phyloP scores from a whole-genome alignment of 192 early-diverging fungal genomes.

The Lunasporangiospora selenospora region DNA sequence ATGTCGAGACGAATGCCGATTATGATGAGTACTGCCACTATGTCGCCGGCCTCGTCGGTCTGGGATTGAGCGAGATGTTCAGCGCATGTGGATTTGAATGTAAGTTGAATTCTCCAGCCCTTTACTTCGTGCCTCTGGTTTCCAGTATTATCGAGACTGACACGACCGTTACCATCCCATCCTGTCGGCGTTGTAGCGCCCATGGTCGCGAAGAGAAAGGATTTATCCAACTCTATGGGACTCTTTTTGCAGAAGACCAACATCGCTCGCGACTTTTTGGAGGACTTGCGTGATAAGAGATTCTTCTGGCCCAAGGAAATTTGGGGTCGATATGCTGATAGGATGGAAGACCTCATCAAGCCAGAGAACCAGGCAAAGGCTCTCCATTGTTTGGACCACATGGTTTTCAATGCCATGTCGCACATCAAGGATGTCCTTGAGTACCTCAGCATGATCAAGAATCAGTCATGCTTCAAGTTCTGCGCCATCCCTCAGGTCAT shows the following conservation, averaged over 20 bases:
- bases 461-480: constrained; percentile 89
- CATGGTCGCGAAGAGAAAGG: constrained; percentile 37
- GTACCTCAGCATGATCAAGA: constrained; percentile 80
- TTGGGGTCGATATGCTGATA: constrained; percentile 85
- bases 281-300: constrained; percentile 88
- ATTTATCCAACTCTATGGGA: constrained; percentile 90
- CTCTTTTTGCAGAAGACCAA: constrained; percentile 99
- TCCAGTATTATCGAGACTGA: too few relatives aligned
- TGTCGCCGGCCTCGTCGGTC: constrained; percentile 95
- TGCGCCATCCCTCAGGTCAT: constrained; percentile 99
- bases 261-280: constrained; percentile 94
- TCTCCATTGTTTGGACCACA: constrained; percentile 84
- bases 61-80: constrained; percentile 93
- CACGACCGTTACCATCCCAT: too few relatives aligned
- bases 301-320: constrained; percentile 97
- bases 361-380: constrained; percentile 71
- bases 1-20: constrained; percentile 78
- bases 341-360: constrained; percentile 73
- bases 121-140: too few relatives aligned
- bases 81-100: constrained; percentile 83
- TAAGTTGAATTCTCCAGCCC: too few relatives aligned
- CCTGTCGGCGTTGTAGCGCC: too few relatives aligned
- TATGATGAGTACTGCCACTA: constrained; percentile 99
- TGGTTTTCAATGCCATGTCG: constrained; percentile 85
- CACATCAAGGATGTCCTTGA: constrained; percentile 88